Percentiles rank a stretch among this genome's conserved stretches.
Conservation (phyloP, 257 asterid genomes). For the Jacaranda copaia region DNA sequence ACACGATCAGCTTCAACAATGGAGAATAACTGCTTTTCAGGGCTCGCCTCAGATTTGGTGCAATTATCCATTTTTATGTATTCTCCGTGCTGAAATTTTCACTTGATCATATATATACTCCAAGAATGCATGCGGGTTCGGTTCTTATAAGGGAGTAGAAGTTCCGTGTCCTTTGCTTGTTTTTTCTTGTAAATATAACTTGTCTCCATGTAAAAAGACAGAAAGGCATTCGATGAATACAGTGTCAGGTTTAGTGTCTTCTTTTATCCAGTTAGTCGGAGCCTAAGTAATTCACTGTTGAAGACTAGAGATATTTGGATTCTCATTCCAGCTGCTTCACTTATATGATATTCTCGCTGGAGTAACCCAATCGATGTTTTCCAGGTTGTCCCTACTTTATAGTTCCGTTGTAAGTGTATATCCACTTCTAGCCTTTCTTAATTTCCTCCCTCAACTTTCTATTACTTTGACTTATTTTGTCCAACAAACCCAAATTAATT, state of each 20-base stretch:
- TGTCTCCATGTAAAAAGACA: constrained; percentile 34
- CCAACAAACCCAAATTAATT: too few relatives aligned
- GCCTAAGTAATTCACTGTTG: too few relatives aligned
- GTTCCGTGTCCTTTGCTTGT: constrained; percentile 19
- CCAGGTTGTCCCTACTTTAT: constrained; percentile 5
- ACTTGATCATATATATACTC: not conserved
- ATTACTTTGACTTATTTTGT: not conserved
- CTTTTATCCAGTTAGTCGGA: not conserved
- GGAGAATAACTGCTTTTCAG: constrained; percentile 39
- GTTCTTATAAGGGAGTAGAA: constrained; percentile 16
- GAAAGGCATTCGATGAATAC: constrained; percentile 37
- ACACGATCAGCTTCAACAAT: constrained; percentile 36
- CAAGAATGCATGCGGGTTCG: constrained; percentile 10
- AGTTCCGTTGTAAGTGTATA: not conserved
- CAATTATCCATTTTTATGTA: constrained; percentile 44
- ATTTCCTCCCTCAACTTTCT: not conserved
- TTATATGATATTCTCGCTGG: constrained; percentile 30
- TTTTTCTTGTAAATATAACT: constrained; percentile 31
- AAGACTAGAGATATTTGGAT: too few relatives aligned
- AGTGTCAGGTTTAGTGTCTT: constrained; percentile 31
- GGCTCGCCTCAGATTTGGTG: constrained; percentile 41
- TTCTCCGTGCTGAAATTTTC: not conserved
- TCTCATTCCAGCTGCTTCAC: too few relatives aligned
- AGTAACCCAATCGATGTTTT: constrained; percentile 14
- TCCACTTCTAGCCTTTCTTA: not conserved